These are phyloP conservation scores for Hypoxylon rickii DNA, from an alignment of 495 filamentous ascomycete species.

Conservation along the genomic window DNA sequence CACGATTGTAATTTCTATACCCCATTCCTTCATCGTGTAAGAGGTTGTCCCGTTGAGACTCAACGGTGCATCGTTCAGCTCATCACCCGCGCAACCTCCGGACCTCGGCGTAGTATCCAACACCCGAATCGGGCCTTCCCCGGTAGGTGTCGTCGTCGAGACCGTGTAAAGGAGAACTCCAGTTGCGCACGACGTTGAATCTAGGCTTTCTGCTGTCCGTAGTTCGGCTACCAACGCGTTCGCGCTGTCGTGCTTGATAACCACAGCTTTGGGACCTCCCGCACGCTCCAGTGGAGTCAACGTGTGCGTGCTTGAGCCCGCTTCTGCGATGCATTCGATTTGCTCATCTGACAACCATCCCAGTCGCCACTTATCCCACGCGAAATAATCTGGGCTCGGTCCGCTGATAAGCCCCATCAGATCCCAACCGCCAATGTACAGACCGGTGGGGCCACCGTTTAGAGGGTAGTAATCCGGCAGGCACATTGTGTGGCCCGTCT, in stretches of 20 bases:
- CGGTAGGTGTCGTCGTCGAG: conserved; percentile 25
- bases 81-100: conserved; percentile 29
- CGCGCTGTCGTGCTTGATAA: conserved; percentile 28
- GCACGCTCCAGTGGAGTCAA: conserved; percentile 33
- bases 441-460: conserved; percentile 31
- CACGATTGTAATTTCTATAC: conserved; percentile 25
- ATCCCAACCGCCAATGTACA: conserved; percentile 42
- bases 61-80: conserved; percentile 34
- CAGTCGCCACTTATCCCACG: conserved; percentile 43
- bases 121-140: conserved; percentile 33
- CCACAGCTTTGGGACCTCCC: conserved; percentile 33
- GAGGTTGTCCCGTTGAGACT: conserved; percentile 21
- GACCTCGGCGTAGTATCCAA: conserved; percentile 29
- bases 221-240: conserved; percentile 32
- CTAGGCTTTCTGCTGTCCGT: conserved; percentile 21
- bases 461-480: conserved; percentile 40
- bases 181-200: conserved; percentile 29
- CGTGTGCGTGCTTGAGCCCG: conserved; percentile 26
- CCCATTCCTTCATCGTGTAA: conserved; percentile 23
- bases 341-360: conserved; percentile 39
- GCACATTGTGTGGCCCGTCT: conserved; percentile 43
- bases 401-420: conserved; percentile 42
- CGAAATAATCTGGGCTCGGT: conserved; percentile 42
- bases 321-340: conserved; percentile 29
- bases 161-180: conserved; percentile 38